A percentile compares a stretch with the other conserved stretches of the same genome.
phyloP scores from a whole-genome alignment of 192 early-diverging fungal species.

The Diversispora epigaea region DNA sequence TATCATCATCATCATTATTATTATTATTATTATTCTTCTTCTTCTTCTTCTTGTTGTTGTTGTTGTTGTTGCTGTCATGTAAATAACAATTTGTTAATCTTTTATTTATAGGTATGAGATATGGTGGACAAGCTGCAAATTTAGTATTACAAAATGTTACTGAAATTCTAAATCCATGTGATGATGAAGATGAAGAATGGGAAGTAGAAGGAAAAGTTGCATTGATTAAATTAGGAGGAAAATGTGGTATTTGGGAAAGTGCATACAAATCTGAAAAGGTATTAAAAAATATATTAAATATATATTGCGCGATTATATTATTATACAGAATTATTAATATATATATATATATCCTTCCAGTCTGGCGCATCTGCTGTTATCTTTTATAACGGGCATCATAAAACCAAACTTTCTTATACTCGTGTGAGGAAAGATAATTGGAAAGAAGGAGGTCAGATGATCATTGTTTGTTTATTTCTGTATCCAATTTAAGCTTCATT shows the following conservation, averaged over 20 bases:
- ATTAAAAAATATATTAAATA: not conserved
- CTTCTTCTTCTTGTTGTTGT: too few relatives aligned
- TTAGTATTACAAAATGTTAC: constrained; percentile 46
- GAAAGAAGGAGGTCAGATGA: constrained; percentile 63
- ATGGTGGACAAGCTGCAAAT: constrained; percentile 53
- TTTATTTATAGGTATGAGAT: constrained; percentile 49
- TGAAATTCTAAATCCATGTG: constrained; percentile 48
- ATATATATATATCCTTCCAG: constrained; percentile 16
- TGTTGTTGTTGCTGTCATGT: not conserved
- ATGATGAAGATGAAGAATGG: constrained; percentile 39
- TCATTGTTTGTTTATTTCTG: too few relatives aligned
- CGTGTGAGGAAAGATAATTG: constrained; percentile 60
- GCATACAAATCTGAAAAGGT: constrained; percentile 59
- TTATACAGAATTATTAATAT: not conserved
- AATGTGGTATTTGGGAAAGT: constrained; percentile 55
- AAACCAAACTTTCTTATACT: constrained; percentile 45
- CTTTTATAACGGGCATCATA: constrained; percentile 52
- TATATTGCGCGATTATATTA: not conserved
- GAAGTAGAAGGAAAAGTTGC: constrained; percentile 53
- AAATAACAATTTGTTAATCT: not conserved
- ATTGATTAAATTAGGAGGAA: constrained; percentile 43
- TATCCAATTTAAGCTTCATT: too few relatives aligned
- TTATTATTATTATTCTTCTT: too few relatives aligned
- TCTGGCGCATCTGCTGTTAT: constrained; percentile 57
- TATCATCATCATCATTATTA: too few relatives aligned